Evolutionary conservation across 768 basidiomycete genomes (phyloP).

Genomic region (Tylopilus intermedius): DNA sequence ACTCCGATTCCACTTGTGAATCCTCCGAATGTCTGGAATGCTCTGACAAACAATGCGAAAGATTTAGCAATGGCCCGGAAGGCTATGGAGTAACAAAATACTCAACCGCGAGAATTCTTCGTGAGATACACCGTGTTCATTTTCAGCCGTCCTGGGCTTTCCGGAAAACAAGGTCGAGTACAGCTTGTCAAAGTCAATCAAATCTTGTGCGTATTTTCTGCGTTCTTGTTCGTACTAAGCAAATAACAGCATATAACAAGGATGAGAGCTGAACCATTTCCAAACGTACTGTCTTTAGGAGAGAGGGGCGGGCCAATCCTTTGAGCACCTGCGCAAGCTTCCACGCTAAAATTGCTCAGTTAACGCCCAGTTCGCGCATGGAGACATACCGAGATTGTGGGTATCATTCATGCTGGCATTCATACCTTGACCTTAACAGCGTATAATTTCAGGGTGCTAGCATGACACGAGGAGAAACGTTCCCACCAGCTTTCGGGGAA

Average conservation of each 20-base stretch:
- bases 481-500: constrained; percentile 58
- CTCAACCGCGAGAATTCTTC: constrained; percentile 34
- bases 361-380: constrained; percentile 29
- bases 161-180: constrained; percentile 65
- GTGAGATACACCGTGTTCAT: constrained; percentile 32
- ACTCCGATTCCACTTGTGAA: constrained; percentile 38
- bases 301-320: constrained; percentile 35
- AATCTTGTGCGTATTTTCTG: constrained; percentile 61
- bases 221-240: constrained; percentile 65
- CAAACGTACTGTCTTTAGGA: constrained; percentile 39
- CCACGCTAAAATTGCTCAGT: constrained; percentile 45
- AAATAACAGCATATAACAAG: neutral
- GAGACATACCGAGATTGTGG: constrained; percentile 53
- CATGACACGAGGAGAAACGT: neutral
- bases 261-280: neutral
- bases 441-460: neutral
- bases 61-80: neutral
- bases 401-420: constrained; percentile 74
- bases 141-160: constrained; percentile 48
- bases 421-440: constrained; percentile 61
- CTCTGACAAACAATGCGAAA: constrained; percentile 22
- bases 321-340: constrained; percentile 43
- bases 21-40: constrained; percentile 34
- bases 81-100: neutral
- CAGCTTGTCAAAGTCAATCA: constrained; percentile 67